Conservation (phyloP, 1,284 basidiomycete genomes). For the Ceratobasidium theobromae region DNA sequence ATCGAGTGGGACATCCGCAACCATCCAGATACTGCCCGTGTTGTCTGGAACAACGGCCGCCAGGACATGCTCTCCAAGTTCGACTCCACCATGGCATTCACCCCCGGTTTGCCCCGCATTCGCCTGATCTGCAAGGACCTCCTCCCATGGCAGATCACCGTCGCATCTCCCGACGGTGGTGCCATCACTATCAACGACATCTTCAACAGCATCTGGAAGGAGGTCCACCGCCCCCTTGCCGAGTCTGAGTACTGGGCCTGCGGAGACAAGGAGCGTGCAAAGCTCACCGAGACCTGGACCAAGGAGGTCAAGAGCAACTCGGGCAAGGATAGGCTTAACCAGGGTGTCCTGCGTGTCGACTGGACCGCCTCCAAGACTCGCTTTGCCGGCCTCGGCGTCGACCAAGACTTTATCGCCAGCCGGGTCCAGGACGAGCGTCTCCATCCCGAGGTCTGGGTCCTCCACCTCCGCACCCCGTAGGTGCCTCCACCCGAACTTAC, state of each 20-base stretch:
- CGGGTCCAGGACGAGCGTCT: constrained; percentile 17
- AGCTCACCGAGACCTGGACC: constrained; percentile 18
- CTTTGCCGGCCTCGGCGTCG: constrained; percentile 1
- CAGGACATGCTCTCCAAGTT: constrained; percentile 1
- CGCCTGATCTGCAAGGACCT: constrained; percentile 25
- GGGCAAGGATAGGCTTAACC: background rate
- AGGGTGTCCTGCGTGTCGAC: constrained; percentile 15
- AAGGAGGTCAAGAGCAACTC: constrained; percentile 4
- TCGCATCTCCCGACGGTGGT: constrained; percentile 13
- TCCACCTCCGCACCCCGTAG: constrained; percentile 19
- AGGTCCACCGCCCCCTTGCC: constrained; percentile 16
- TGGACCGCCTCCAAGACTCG: constrained; percentile 2
- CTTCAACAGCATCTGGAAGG: constrained; percentile 10
- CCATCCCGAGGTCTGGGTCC: constrained; percentile 22
- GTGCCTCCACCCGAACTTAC: background rate
- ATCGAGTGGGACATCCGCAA: constrained; percentile 24
- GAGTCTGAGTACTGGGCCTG: constrained; percentile 23
- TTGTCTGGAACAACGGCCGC: constrained; percentile 3
- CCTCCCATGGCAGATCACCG: constrained; percentile 20
- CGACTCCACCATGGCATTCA: constrained; percentile 5
- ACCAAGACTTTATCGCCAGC: constrained; percentile 12
- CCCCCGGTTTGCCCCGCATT: constrained; percentile 12
- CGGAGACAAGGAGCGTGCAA: constrained; percentile 15
- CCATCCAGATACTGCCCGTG: constrained; percentile 9
- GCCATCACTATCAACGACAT: constrained; percentile 20